Base-by-base conservation (phyloP, 1,284 basidiomycete species). In the Apiotrichum akiyoshidainum region DNA sequence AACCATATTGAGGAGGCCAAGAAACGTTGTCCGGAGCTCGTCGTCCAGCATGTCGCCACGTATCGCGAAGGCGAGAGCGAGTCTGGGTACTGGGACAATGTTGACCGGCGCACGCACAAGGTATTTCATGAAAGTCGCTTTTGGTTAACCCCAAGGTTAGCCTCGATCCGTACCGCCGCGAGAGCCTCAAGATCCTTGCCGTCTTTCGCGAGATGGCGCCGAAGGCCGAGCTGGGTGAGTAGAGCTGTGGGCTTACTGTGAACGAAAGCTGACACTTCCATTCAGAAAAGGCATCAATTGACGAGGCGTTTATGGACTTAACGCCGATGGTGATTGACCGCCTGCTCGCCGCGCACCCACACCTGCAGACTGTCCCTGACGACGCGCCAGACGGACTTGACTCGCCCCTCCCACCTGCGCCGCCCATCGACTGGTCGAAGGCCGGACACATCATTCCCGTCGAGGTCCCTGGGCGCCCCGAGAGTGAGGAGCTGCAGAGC, bases 41-140 rank as follows among this genome's bases (percentile, higher is more conserved):
- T 86, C 44, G 85, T 91, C 8, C 88, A 96, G 16, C 95, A 99
- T 79, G 93, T 97, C 45, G 92, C 94, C 31, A 98, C 95, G 9
- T 97, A 75, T 56, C 55, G 74, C n/a, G 90, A 94, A 67, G 94
- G 93, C 5, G 91, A 92, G 61, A 81, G 79, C 49, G 87, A 92
- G 72, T 90, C 95, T 13, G 87, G 87, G 0, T 97, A 99, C 74
- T 90, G 89, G 86, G 85, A 91, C 39, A 82, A 89, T 58, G 86
- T 93, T 6, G 87, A 93, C 71, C 87, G 88, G 1, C 82, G 83
- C 59, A 96, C 92, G 12, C 94, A 99, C 80, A 98, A 99, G 83
- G 92, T 92, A 57, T n/a, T n/a, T n/a, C n/a, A n/a, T n/a, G n/a
- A n/a, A n/a, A n/a, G n/a, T n/a, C n/a, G n/a, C n/a, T n/a, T n/a